Evolutionary conservation across 805 yeast genomes (phyloP).

Genomic region (Torulaspora franciscae): DNA sequence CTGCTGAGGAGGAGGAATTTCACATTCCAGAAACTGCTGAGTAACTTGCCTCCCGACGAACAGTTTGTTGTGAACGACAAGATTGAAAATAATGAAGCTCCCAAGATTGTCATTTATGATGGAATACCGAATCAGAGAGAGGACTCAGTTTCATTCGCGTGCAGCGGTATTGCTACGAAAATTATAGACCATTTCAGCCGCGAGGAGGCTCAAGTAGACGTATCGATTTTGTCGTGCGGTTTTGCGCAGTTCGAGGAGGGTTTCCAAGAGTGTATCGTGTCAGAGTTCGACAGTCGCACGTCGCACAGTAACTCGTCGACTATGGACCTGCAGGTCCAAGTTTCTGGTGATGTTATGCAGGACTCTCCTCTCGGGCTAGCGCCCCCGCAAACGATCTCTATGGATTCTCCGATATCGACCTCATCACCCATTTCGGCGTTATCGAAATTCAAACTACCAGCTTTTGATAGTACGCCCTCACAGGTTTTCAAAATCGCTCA

Average conservation of each 20-base stretch:
- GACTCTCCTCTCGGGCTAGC: background rate
- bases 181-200: conserved; percentile 14
- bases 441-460: conserved; percentile 32
- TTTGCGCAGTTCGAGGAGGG: conserved; percentile 17
- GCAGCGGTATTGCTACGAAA: conserved; percentile 29
- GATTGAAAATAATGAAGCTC: conserved; percentile 12
- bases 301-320: background rate
- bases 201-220: background rate
- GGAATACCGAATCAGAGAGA: conserved; percentile 23
- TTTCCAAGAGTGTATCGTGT: conserved; percentile 16
- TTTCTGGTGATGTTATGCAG: conserved; percentile 1
- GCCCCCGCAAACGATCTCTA: conserved; percentile 1
- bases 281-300: conserved; percentile 2
- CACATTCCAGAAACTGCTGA: conserved; percentile 56
- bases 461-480: conserved; percentile 16
- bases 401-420: conserved; percentile 28
- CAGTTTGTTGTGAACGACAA: conserved; percentile 10
- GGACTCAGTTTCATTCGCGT: conserved; percentile 24
- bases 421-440: conserved; percentile 34
- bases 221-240: conserved; percentile 24
- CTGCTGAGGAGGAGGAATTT: conserved; percentile 71
- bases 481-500: conserved; percentile 26
- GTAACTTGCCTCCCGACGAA: conserved; percentile 54
- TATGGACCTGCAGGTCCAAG: conserved; percentile 8
- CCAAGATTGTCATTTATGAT: conserved; percentile 28